phyloP scores from a whole-genome alignment of 805 yeast genomes.

The Spathaspora hagerdaliae region DNA sequence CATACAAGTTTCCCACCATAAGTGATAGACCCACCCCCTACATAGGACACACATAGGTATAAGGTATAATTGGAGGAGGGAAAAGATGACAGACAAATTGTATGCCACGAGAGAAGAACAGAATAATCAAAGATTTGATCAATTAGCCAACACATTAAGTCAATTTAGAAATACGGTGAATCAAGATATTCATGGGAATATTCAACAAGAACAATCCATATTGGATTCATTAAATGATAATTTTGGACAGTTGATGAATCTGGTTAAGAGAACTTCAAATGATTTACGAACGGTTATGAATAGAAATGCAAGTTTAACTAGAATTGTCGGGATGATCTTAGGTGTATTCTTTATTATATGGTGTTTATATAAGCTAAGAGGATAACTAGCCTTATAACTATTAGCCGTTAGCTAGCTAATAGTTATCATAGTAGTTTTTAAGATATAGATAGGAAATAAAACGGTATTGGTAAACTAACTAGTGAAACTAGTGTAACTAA shows the following conservation, averaged over 20 bases:
- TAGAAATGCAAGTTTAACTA: constrained; percentile 37
- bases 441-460: too few species aligned
- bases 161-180: constrained; percentile 41
- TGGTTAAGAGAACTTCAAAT: constrained; percentile 38
- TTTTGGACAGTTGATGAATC: constrained; percentile 33
- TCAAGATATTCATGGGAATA: constrained; percentile 37
- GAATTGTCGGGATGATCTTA: constrained; percentile 32
- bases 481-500: background rate
- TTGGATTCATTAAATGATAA: constrained; percentile 36
- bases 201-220: constrained; percentile 37
- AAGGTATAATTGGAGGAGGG: too few species aligned
- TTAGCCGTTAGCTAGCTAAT: too few species aligned
- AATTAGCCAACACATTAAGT: constrained; percentile 38
- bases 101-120: constrained; percentile 41
- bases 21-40: too few species aligned
- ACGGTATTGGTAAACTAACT: background rate
- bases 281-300: constrained; percentile 38
- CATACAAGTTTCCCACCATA: too few species aligned
- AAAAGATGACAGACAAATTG: constrained; percentile 22
- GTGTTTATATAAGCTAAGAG: constrained; percentile 34
- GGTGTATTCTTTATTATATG: constrained; percentile 32
- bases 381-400: too few species aligned
- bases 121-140: constrained; percentile 40
- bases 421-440: too few species aligned
- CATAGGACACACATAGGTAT: too few species aligned